Evolutionary conservation across 257 asterid species (phyloP).

Genomic region (Pogostemon cablin): DNA sequence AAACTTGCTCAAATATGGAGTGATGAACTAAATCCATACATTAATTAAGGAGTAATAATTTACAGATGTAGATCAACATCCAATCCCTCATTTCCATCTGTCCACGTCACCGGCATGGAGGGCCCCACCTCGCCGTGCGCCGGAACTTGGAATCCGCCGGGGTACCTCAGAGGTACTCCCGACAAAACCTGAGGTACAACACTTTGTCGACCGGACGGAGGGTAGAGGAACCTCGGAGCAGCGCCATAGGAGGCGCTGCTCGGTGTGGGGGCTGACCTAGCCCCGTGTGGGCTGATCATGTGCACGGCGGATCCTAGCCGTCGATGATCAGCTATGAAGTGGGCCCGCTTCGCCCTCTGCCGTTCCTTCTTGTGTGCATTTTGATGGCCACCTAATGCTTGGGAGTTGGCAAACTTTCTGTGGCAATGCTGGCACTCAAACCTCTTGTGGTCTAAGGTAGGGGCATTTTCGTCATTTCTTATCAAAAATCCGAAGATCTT

Average conservation of each 20-base stretch:
- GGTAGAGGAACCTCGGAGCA: constrained; percentile 40
- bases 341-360: constrained; percentile 56
- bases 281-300: constrained; percentile 48
- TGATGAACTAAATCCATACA: background rate
- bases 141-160: constrained; percentile 36
- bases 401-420: constrained; percentile 63
- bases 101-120: constrained; percentile 4
- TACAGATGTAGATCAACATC: constrained; percentile 79
- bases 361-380: constrained; percentile 91
- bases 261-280: constrained; percentile 35
- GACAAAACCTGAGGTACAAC: constrained; percentile 55
- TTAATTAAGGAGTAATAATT: background rate
- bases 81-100: constrained; percentile 51
- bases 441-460: constrained; percentile 38
- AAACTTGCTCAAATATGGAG: no score
- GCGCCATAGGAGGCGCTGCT: constrained; percentile 25
- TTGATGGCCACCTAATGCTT: constrained; percentile 84
- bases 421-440: constrained; percentile 73
- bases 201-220: constrained; percentile 18
- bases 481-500: constrained; percentile 66
- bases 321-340: constrained; percentile 40
- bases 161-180: constrained; percentile 56
- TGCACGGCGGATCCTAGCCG: constrained; percentile 43
- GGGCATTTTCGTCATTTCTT: constrained; percentile 20
- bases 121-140: constrained; percentile 41